Percentiles rank a stretch among this genome's conserved stretches.
Conservation (phyloP, 2,329 filamentous ascomycete genomes). For the Alternaria tenuissima region DNA sequence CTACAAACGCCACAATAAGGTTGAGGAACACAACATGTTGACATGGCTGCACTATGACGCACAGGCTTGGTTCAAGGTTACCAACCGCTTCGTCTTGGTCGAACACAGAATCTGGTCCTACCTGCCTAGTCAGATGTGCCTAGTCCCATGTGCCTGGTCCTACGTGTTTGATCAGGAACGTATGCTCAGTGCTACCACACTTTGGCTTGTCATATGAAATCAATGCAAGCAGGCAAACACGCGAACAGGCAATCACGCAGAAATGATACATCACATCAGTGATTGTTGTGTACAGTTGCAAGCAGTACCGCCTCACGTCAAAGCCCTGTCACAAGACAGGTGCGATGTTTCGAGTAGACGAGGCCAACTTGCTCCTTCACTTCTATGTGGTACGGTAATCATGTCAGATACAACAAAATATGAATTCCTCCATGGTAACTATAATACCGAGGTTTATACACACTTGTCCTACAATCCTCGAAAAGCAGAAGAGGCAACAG, state of each 20-base stretch:
- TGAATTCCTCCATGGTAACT: background rate
- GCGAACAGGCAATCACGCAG: background rate
- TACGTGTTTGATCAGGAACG: background rate
- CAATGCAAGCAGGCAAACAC: background rate
- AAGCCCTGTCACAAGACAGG: background rate
- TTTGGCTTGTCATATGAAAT: background rate
- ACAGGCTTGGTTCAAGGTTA: background rate
- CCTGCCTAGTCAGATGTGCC: background rate
- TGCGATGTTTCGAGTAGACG: background rate
- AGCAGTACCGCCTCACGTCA: background rate
- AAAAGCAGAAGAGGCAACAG: too few species aligned
- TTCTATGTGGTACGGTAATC: background rate
- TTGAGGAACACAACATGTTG: background rate
- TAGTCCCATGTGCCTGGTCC: background rate
- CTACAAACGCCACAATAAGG: background rate
- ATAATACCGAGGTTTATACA: background rate
- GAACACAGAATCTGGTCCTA: slow-evolving; percentile 1
- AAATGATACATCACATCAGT: background rate
- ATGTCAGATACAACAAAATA: background rate
- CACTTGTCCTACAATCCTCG: background rate
- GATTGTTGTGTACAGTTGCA: background rate
- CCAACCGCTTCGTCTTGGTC: background rate
- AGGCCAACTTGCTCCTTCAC: background rate
- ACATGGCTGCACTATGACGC: background rate
- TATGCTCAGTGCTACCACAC: background rate